phyloP scores from a whole-genome alignment of 2,329 filamentous ascomycete genomes.

The Colletotrichum agaves region DNA sequence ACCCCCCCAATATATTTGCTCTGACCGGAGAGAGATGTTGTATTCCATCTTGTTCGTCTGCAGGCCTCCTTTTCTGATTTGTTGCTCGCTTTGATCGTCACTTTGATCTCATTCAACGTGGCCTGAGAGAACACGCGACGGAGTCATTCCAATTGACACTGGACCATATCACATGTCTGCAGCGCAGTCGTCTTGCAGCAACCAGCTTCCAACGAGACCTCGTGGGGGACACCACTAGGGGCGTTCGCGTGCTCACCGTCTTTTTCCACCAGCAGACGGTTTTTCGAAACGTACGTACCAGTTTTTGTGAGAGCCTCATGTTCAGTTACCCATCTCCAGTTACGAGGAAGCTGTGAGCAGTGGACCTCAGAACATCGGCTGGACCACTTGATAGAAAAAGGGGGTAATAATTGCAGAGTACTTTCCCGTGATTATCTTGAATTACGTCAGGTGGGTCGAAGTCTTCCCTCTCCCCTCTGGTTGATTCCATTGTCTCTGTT shows the following conservation, averaged over 20 bases:
- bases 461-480: constrained; percentile 9
- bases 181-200: constrained; percentile 29
- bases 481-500: constrained; percentile 18
- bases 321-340: background rate
- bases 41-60: background rate
- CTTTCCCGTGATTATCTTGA: too few species aligned
- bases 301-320: background rate
- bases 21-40: constrained; percentile 10
- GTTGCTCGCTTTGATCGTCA: background rate
- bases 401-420: too few species aligned
- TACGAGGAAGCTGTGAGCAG: background rate
- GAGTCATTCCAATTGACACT: background rate
- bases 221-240: background rate
- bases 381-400: background rate
- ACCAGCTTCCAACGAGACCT: background rate
- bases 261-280: constrained; percentile 21
- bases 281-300: background rate
- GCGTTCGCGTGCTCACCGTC: constrained; percentile 29
- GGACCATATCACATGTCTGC: background rate
- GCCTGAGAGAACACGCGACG: constrained; percentile 8
- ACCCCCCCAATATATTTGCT: background rate
- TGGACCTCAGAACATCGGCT: background rate
- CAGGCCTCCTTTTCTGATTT: background rate
- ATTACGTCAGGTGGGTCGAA: constrained; percentile 35
- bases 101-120: constrained; percentile 11